A percentile compares a stretch with the other conserved stretches of the same genome.
These are phyloP conservation scores for Picea abies DNA, from an alignment of 83 land plant species.

Conservation along the genomic window DNA sequence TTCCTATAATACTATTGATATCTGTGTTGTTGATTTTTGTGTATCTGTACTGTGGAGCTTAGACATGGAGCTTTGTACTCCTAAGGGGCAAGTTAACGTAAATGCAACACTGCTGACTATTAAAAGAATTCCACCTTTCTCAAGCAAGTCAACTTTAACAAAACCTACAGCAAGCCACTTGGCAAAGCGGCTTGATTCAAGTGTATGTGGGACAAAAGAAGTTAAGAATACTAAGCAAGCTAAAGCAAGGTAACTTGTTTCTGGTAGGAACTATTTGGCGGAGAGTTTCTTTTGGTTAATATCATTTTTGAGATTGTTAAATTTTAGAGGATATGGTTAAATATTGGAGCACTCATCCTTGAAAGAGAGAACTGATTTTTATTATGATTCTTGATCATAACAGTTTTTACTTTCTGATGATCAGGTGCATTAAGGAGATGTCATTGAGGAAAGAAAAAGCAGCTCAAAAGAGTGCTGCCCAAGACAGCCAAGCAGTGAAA, in stretches of 20 bases:
- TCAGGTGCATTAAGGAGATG: conserved; percentile 19
- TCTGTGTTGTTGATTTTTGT: not conserved
- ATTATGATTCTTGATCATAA: not conserved
- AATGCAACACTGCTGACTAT: not conserved
- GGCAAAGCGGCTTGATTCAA: conserved; percentile 42
- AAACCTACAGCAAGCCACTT: conserved; percentile 75
- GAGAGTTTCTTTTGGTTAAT: conserved; percentile 4
- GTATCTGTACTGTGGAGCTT: not conserved
- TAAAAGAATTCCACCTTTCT: conserved; percentile 10
- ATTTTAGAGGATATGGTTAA: not conserved
- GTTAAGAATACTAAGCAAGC: not conserved
- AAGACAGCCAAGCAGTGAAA: conserved; percentile 58
- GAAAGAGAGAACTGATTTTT: not conserved
- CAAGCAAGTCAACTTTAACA: conserved; percentile 58
- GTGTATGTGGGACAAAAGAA: conserved; percentile 16
- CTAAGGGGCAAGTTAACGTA: not conserved
- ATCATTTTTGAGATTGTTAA: not conserved
- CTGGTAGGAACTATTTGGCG: not conserved
- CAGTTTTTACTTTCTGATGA: not conserved
- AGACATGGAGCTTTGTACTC: conserved; percentile 11
- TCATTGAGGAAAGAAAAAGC: conserved; percentile 14
- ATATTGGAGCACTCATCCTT: not conserved
- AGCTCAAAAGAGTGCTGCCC: conserved; percentile 13
- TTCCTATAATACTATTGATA: not conserved
- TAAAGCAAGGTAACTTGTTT: conserved; percentile 6